Percentiles rank a stretch among this genome's conserved stretches.
phyloP scores from a whole-genome alignment of 768 basidiomycete species.

The Mycena maculata region DNA sequence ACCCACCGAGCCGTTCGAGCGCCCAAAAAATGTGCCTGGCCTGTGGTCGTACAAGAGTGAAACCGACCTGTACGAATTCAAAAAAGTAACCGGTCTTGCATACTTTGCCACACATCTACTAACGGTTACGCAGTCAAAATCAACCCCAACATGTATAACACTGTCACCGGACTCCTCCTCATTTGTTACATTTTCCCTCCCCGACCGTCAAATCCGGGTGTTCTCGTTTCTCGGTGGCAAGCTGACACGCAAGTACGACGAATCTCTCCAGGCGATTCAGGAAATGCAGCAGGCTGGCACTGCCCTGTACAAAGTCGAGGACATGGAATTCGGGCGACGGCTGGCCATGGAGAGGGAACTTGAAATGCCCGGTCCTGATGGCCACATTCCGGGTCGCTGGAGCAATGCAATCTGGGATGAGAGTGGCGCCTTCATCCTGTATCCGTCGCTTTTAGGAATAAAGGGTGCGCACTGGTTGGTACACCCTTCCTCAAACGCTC shows the following conservation, averaged over 20 bases:
- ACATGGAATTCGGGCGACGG: slow-evolving; percentile 99
- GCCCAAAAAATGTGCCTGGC: slow-evolving; percentile 80
- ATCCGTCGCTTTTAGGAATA: slow-evolving; percentile 93
- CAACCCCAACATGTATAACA: slow-evolving; percentile 90
- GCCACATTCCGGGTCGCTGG: slow-evolving; percentile 78
- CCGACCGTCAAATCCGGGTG: slow-evolving; percentile 93
- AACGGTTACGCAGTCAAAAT: slow-evolving; percentile 73
- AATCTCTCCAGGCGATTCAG: slow-evolving; percentile 90
- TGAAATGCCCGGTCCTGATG: slow-evolving; percentile 83
- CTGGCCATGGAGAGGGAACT: slow-evolving; percentile 92
- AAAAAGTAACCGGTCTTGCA: slow-evolving; percentile 72
- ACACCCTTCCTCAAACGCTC: neutral
- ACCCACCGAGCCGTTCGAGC: slow-evolving; percentile 87
- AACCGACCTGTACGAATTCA: slow-evolving; percentile 97
- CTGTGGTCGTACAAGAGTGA: slow-evolving; percentile 92
- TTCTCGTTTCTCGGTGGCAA: slow-evolving; percentile 94
- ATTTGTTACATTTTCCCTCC: slow-evolving; percentile 93
- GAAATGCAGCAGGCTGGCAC: slow-evolving; percentile 99
- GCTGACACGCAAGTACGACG: slow-evolving; percentile 93
- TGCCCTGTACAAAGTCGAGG: slow-evolving; percentile 90
- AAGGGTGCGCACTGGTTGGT: slow-evolving; percentile 72
- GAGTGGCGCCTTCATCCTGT: slow-evolving; percentile 93
- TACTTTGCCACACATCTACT: slow-evolving; percentile 10
- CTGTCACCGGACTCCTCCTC: slow-evolving; percentile 90
- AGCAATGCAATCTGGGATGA: slow-evolving; percentile 98